phyloP scores from a whole-genome alignment of 306 rosid genomes.

The Pachyrhizus erosus region DNA sequence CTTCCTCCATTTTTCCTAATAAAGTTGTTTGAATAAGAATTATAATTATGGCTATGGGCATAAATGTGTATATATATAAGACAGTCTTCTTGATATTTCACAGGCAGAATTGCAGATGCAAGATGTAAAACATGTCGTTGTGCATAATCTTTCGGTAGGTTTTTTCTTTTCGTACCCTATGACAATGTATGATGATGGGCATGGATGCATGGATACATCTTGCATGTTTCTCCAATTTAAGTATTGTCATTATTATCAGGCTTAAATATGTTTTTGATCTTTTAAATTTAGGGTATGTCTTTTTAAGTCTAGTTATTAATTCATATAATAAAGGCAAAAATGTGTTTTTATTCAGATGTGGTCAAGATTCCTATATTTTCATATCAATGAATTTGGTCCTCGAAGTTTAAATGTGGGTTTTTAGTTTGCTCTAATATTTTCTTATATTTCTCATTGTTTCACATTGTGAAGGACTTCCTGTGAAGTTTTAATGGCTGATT shows the following conservation, averaged over 20 bases:
- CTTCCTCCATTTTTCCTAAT: not conserved
- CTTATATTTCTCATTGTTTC: slow-evolving; percentile 10
- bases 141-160: slow-evolving; percentile 92
- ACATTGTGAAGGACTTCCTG: slow-evolving; percentile 4
- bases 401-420: not conserved
- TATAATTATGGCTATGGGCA: not conserved
- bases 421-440: slow-evolving; percentile 18
- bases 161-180: slow-evolving; percentile 16
- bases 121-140: slow-evolving; percentile 79
- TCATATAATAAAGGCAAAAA: not conserved
- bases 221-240: slow-evolving; percentile 15
- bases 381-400: too few species aligned
- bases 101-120: slow-evolving; percentile 98
- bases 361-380: too few species aligned
- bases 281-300: not conserved
- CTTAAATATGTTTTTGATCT: too few species aligned
- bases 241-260: too few species aligned
- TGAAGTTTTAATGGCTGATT: not conserved
- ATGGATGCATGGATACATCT: not conserved
- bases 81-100: slow-evolving; percentile 39
- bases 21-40: not conserved
- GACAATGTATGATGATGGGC: slow-evolving; percentile 25
- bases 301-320: not conserved
- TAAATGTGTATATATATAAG: not conserved
- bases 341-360: too few species aligned